Evolutionary conservation across 2,329 filamentous ascomycete genomes (phyloP), one percentile per base, ranked within the genome.

Genomic region (Amauroascus verrucosus): DNA sequence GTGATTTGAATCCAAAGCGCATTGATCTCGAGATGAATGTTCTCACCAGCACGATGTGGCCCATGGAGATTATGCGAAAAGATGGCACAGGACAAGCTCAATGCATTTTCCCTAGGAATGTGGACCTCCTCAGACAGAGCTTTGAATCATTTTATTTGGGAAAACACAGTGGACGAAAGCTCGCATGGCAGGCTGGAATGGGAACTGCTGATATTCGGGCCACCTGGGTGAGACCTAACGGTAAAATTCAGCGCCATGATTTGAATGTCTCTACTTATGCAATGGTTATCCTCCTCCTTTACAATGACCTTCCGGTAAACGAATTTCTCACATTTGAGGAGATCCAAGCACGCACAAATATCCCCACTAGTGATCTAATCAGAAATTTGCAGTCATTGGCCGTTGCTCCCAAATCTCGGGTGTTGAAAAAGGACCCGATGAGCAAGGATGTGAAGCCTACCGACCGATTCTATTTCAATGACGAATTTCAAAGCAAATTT

Each of bases 21-120:
- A 81, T 91, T 26, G 93, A 97, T 45, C 77, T 98, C 22, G 80
- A 79, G 48, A 85, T 96, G 69, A 88, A 83, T 59, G 84, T 98
- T 28, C 78, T 98, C 37, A 96, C 90, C 0, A 90, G 84, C 60
- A 96, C 94, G 68, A 91, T 88, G 65, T 98, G 93, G 93, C 93
- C 93, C 1, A 81, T 89, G 60, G 90, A 96, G 62, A 81, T 88
- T 11, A 89, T 96, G 82, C 71, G 68, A 24, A 76, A 66, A 62
- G 78, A 71, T 62, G 78, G 70, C 61, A 78, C 56, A 56, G 65
- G 9, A 63, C 53, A 63, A 5, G 54, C 64, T 1, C 74, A 64
- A 49, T 88, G 86, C 73, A 83, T 81, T 52, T 96, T 85, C 65
- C 89, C 91, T 0, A 69, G 78, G 0, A 81, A 85, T 35, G 80